Evolutionary conservation across 306 rosid genomes (phyloP).

Genomic region (Adenanthera pavonina): DNA sequence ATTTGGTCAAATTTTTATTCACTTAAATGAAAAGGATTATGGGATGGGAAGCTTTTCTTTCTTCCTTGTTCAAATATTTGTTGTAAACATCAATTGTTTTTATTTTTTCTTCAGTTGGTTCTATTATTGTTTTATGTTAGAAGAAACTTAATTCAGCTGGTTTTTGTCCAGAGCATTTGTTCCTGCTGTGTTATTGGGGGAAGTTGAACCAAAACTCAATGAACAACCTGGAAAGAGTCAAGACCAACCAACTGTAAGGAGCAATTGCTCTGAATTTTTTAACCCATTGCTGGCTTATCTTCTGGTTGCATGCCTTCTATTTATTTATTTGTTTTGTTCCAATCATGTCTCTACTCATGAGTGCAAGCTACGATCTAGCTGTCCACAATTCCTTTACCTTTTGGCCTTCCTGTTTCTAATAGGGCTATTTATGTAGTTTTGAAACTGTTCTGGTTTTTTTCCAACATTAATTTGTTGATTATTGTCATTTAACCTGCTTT

Average conservation of each 20-base stretch:
- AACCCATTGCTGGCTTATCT: constrained; percentile 14
- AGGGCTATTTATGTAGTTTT: constrained; percentile 27
- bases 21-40: not conserved
- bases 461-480: not conserved
- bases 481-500: constrained; percentile 2
- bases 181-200: constrained; percentile 98
- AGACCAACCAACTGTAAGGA: constrained; percentile 84
- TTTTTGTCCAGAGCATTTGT: constrained; percentile 83
- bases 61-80: constrained; percentile 18
- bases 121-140: constrained; percentile 25
- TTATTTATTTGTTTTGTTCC: no score
- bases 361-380: not conserved
- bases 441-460: constrained; percentile 9
- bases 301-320: constrained; percentile 22
- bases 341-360: constrained; percentile 1
- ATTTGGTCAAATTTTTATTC: constrained; percentile 10
- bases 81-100: constrained; percentile 10
- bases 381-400: constrained; percentile 20
- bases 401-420: constrained; percentile 19
- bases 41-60: not conserved
- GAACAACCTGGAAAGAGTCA: constrained; percentile 81
- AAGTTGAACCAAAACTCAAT: constrained; percentile 74
- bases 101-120: constrained; percentile 27
- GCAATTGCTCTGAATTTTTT: constrained; percentile 28
- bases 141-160: constrained; percentile 28